Evolutionary conservation across 73 alveolate species (phyloP), one percentile per base, ranked within the genome.

Genomic region (Paraurostyla sp.): DNA sequence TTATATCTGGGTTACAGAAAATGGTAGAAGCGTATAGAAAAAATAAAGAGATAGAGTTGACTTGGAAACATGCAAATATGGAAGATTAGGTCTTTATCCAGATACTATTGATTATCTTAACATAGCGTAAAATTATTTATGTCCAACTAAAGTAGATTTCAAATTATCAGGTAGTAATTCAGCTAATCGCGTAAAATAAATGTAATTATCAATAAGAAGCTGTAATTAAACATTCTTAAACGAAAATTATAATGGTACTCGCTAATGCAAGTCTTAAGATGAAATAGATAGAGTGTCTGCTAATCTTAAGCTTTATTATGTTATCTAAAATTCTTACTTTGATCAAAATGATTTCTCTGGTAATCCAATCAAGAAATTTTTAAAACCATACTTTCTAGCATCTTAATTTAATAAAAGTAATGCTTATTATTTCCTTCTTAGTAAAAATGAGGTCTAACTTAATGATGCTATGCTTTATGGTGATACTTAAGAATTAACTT

Each of bases 301-400:
- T 32, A 43, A 52, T 36, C 23, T 78, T 23, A 78, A 52, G 50
- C 78, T 78, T 9, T 78, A 51, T 35, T 23, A 9, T 27, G 89
- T 78, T 2, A 22, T 54, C 22, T 4, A 78, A 49, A 78, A 78
- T 35, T 78, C 89, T 6, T 78, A 51, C 50, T 50, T 78, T 52
- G 89, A 78, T 35, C 11, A 32, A 1, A 25, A 46, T 6, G 78
- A 52, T 38, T 78, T 78, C 29, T 16, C 48, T 59, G 49, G 52
- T 1, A 25, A 40, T 18, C 89, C 78, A 13, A 54, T 78, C n/a
- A 78, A 78, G 60, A 49, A 29, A 7, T 78, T 4, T 54, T 60
- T 78, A 2, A 78, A 78, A 54, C 89, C 89, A 4, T 78, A 78
- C 32, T 78, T 43, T 54, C 30, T 78, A 6, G 27, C 89, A 15